phyloP scores from a whole-genome alignment of 2,329 filamentous ascomycete species.

The Scedosporium dehoogii region DNA sequence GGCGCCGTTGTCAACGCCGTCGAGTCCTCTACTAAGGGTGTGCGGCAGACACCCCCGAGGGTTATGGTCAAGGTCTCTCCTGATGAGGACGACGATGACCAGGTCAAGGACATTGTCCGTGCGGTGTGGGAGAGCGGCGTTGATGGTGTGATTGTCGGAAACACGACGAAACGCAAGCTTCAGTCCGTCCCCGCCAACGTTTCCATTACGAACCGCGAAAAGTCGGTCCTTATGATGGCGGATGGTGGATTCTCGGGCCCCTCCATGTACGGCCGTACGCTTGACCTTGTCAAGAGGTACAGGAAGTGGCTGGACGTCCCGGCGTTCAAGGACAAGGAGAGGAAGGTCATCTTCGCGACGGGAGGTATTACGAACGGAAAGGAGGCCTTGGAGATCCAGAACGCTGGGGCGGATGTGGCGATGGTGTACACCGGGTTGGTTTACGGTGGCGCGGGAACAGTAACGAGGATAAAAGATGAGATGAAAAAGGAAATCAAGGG shows the following conservation, averaged over 20 bases:
- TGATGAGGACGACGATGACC: conserved; percentile 77
- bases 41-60: conserved; percentile 55
- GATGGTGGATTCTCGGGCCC: conserved; percentile 81
- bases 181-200: conserved; percentile 59
- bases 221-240: conserved; percentile 58
- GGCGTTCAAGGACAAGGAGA: conserved; percentile 28
- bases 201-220: conserved; percentile 55
- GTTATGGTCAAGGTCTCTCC: conserved; percentile 99
- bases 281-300: conserved; percentile 72
- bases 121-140: conserved; percentile 78
- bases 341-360: conserved; percentile 85
- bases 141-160: conserved; percentile 92
- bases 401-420: conserved; percentile 81
- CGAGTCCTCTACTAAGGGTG: conserved; percentile 46
- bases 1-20: conserved; percentile 67
- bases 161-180: conserved; percentile 76
- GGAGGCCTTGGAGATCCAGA: conserved; percentile 71
- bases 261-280: conserved; percentile 72
- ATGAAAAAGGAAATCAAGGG: conserved; percentile 35
- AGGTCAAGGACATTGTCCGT: conserved; percentile 80
- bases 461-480: conserved; percentile 56
- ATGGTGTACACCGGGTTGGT: conserved; percentile 79
- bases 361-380: conserved; percentile 85
- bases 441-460: conserved; percentile 54
- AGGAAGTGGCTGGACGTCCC: conserved; percentile 54